Evolutionary conservation across 495 filamentous ascomycete species (phyloP).

Genomic region (Hypoxylon trugodes): DNA sequence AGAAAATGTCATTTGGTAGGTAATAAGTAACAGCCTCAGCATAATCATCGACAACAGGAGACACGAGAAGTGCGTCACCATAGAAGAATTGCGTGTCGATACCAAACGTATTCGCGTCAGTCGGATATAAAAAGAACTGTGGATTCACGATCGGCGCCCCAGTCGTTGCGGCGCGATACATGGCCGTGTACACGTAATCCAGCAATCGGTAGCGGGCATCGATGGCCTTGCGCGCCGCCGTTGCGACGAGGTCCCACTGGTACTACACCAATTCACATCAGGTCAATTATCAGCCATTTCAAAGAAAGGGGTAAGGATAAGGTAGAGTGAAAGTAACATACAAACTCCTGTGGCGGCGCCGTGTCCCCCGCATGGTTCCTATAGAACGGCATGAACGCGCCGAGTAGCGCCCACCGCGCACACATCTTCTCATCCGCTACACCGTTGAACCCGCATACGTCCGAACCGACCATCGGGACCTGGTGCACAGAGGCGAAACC

Average conservation of each 20-base stretch:
- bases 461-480: constrained; percentile 82
- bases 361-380: constrained; percentile 68
- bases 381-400: constrained; percentile 84
- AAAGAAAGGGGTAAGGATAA: too few relatives aligned
- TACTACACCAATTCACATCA: too few relatives aligned
- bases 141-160: constrained; percentile 73
- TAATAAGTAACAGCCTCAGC: constrained; percentile 74
- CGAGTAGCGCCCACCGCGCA: constrained; percentile 80
- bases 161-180: constrained; percentile 64
- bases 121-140: constrained; percentile 75
- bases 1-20: constrained; percentile 77
- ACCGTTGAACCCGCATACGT: constrained; percentile 81
- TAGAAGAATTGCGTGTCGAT: constrained; percentile 78
- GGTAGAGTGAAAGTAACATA: too few relatives aligned
- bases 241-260: constrained; percentile 68
- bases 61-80: constrained; percentile 72
- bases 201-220: constrained; percentile 71
- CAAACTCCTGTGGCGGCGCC: constrained; percentile 72
- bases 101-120: constrained; percentile 66
- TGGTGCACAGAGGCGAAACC: constrained; percentile 82
- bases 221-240: constrained; percentile 75
- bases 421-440: constrained; percentile 81
- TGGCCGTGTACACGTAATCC: constrained; percentile 77
- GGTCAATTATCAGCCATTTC: too few relatives aligned
- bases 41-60: constrained; percentile 70